A percentile compares a stretch with the other conserved stretches of the same genome.
Evolutionary conservation across 495 filamentous ascomycete genomes (phyloP).

Genomic region (Aspergillus carlsbadensis): DNA sequence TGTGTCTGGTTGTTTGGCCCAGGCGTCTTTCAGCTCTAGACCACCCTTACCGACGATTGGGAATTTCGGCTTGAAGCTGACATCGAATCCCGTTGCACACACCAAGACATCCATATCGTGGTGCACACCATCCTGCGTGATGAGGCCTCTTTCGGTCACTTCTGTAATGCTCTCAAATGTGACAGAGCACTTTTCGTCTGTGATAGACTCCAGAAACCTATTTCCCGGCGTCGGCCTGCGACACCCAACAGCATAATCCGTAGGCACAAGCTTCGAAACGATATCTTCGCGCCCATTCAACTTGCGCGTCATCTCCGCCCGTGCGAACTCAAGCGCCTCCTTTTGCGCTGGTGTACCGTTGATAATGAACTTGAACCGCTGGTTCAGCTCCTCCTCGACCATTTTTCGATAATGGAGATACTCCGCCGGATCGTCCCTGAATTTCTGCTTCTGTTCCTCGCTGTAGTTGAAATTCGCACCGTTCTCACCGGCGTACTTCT

Average conservation of each 20-base stretch:
- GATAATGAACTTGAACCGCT: background rate
- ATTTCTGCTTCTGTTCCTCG: background rate
- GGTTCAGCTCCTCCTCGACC: slow-evolving; percentile 2
- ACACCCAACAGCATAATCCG: background rate
- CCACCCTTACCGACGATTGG: background rate
- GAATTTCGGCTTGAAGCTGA: background rate
- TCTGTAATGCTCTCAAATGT: no score
- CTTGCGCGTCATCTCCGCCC: background rate
- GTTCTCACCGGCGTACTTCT: background rate
- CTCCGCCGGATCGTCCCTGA: background rate
- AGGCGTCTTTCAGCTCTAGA: background rate
- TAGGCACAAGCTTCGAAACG: background rate
- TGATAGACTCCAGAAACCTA: background rate
- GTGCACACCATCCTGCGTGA: no score
- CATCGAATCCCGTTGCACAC: slow-evolving; percentile 5
- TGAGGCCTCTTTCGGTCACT: no score
- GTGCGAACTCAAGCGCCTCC: background rate
- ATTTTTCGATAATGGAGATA: slow-evolving; percentile 1
- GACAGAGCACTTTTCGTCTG: no score
- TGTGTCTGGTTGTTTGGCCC: background rate
- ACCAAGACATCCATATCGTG: background rate
- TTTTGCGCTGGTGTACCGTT: background rate
- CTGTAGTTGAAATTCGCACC: background rate
- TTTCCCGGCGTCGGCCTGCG: background rate
- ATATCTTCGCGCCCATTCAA: background rate